Evolutionary conservation across 352 stramenopile genomes (phyloP).

Genomic region (Discostella stelligera): DNA sequence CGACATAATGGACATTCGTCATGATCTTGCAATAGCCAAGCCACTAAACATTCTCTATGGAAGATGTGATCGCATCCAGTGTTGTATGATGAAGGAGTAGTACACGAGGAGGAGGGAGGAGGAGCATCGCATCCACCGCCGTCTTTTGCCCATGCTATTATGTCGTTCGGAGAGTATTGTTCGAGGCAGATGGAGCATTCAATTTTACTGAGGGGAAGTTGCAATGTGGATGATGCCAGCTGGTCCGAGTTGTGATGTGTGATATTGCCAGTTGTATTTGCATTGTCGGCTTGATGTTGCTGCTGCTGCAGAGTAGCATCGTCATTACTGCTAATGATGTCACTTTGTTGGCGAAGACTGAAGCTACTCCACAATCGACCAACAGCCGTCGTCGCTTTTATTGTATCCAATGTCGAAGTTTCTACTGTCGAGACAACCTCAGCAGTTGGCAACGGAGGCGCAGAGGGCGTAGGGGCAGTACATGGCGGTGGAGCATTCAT

Average conservation of each 20-base stretch:
- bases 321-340: background rate
- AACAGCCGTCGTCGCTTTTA: background rate
- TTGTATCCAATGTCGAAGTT: background rate
- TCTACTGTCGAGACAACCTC: background rate
- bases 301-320: background rate
- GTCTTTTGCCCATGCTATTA: slow-evolving; percentile 49
- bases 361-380: background rate
- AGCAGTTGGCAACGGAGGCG: background rate
- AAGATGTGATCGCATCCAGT: slow-evolving; percentile 51
- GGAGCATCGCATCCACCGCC: slow-evolving; percentile 30
- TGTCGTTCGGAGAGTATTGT: slow-evolving; percentile 34
- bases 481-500: background rate
- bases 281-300: background rate
- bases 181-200: slow-evolving; percentile 52
- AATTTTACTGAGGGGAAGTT: background rate
- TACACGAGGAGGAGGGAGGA: background rate
- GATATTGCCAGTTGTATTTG: background rate
- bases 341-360: background rate
- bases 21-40: slow-evolving; percentile 39
- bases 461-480: background rate
- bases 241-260: background rate
- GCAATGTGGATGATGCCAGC: background rate
- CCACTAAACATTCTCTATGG: slow-evolving; percentile 43
- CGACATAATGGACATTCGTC: slow-evolving; percentile 52
- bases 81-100: slow-evolving; percentile 1